Percentiles rank a stretch among this genome's conserved stretches.
Conservation (phyloP, 352 stramenopile species). For the Phytophthora niederhauseri region DNA sequence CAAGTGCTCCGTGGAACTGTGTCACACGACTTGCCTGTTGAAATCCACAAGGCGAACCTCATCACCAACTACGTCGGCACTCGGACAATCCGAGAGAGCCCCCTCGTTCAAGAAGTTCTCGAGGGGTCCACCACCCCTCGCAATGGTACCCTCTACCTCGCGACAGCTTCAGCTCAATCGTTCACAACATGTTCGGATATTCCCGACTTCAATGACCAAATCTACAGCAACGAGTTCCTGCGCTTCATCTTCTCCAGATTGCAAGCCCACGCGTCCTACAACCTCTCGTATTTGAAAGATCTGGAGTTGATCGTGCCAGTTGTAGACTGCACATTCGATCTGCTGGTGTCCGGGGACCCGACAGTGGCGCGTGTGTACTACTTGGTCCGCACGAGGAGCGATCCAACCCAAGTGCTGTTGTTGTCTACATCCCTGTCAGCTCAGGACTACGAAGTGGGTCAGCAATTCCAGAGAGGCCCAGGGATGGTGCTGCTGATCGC, state of each 20-base stretch:
- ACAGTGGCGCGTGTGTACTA: constrained; percentile 35
- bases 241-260: constrained; percentile 34
- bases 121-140: constrained; percentile 28
- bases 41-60: constrained; percentile 20
- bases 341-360: constrained; percentile 23
- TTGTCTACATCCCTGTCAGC: constrained; percentile 30
- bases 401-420: constrained; percentile 25
- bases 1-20: constrained; percentile 23
- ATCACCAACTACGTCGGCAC: constrained; percentile 38
- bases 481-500: constrained; percentile 25
- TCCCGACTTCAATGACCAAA: constrained; percentile 9
- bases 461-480: constrained; percentile 30
- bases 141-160: constrained; percentile 50
- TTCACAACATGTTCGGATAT: constrained; percentile 31
- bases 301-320: constrained; percentile 46
- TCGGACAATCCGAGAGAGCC: constrained; percentile 34
- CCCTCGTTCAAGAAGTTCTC: constrained; percentile 35
- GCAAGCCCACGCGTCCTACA: constrained; percentile 24
- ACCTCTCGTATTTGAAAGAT: constrained; percentile 32
- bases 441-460: constrained; percentile 34
- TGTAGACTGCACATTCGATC: constrained; percentile 43
- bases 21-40: constrained; percentile 25
- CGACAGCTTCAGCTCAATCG: constrained; percentile 24
- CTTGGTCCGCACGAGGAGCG: constrained; percentile 22
- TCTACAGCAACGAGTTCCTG: constrained; percentile 44